Evolutionary conservation across 345 rosid species (phyloP).

Genomic region (Aurinia saxatilis): DNA sequence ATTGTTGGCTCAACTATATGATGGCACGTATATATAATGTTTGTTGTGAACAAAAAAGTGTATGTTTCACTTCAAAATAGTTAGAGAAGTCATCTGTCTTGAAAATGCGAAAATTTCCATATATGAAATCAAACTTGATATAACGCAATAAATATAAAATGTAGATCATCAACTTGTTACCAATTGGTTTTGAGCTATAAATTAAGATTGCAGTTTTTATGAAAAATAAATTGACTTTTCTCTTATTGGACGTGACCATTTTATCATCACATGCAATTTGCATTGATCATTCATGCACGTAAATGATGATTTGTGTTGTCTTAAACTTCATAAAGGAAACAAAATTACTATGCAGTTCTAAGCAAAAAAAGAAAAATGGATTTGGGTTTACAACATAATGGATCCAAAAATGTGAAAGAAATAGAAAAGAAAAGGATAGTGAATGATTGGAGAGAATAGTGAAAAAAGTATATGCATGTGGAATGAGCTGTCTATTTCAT

Average conservation of each 20-base stretch:
- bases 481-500: conserved; percentile 52
- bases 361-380: background rate
- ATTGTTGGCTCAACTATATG: too few species aligned
- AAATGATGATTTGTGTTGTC: background rate
- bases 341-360: background rate
- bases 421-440: conserved; percentile 20
- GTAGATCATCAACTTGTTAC: too few species aligned
- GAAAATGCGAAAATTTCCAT: too few species aligned
- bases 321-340: background rate
- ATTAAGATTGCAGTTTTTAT: too few species aligned
- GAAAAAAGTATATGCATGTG: conserved; percentile 40
- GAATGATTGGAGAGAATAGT: conserved; percentile 28
- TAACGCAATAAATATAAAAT: too few species aligned
- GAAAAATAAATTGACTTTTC: too few species aligned
- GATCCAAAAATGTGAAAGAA: background rate
- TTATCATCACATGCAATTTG: background rate
- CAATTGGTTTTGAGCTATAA: too few species aligned
- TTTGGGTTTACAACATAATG: background rate
- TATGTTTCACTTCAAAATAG: too few species aligned
- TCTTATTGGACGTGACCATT: background rate
- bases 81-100: too few species aligned
- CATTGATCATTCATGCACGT: conserved; percentile 11
- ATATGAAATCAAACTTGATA: too few species aligned
- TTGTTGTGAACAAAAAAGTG: too few species aligned
- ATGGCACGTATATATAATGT: too few species aligned